Percentiles rank a stretch among this genome's conserved stretches.
phyloP scores from a whole-genome alignment of 176 grass and related monocot species.

The Zea mays region DNA sequence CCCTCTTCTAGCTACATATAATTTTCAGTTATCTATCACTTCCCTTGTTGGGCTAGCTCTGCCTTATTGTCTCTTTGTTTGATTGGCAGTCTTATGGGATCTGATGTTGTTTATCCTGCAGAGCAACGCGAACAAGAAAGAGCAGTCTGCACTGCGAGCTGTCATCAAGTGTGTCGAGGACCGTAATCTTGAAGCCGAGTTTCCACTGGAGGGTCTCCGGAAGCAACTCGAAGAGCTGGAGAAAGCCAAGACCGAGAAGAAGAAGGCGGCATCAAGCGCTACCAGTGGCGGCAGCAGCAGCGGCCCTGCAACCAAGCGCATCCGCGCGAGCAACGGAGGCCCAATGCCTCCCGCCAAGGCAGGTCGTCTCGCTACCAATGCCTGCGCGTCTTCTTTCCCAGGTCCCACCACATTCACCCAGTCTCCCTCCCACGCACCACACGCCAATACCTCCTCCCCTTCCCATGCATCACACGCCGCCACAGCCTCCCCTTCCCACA shows the following conservation, averaged over 20 bases:
- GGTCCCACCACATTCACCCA: conserved; percentile 38
- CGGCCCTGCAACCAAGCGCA: conserved; percentile 77
- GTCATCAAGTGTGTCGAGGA: conserved; percentile 96
- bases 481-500: conserved; percentile 19
- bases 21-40: not conserved
- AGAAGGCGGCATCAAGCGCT: conserved; percentile 60
- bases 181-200: conserved; percentile 78
- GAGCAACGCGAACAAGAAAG: conserved; percentile 75
- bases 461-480: conserved; percentile 41
- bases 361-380: conserved; percentile 72
- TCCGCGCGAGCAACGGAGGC: conserved; percentile 63
- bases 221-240: conserved; percentile 87
- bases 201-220: conserved; percentile 62
- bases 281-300: conserved; percentile 48
- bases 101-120: conserved; percentile 45
- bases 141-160: conserved; percentile 69
- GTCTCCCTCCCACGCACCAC: conserved; percentile 58
- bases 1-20: not conserved
- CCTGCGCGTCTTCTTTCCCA: conserved; percentile 58
- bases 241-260: conserved; percentile 85
- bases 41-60: not conserved
- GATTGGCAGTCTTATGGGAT: not conserved
- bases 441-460: conserved; percentile 45
- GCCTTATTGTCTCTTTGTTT: not conserved
- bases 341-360: conserved; percentile 96